Percentiles rank a stretch among this genome's conserved stretches.
These are phyloP conservation scores for Backusella tarrabulga DNA, from an alignment of 192 early-diverging fungal species.

Conservation along the genomic window DNA sequence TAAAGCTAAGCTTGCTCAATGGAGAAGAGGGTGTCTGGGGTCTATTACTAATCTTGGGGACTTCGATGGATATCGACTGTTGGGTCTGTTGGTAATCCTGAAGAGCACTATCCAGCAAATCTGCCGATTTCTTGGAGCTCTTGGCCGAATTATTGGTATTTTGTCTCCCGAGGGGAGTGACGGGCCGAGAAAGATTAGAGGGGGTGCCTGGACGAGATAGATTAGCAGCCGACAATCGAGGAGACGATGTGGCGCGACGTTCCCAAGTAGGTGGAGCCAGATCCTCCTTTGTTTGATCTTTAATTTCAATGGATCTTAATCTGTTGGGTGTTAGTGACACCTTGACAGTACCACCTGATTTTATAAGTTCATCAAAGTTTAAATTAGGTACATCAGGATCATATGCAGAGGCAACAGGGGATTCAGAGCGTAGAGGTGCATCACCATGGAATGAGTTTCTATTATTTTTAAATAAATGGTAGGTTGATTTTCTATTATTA, in stretches of 20 bases:
- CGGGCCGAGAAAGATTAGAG: neutral
- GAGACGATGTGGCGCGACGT: constrained; percentile 20
- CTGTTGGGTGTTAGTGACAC: constrained; percentile 58
- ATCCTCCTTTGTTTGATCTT: constrained; percentile 24
- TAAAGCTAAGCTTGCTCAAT: constrained; percentile 4
- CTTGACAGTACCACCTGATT: constrained; percentile 50
- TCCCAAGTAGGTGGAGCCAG: constrained; percentile 13
- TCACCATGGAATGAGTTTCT: constrained; percentile 9
- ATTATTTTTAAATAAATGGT: constrained; percentile 27
- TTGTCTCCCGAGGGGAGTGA: neutral
- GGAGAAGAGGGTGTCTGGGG: constrained; percentile 8
- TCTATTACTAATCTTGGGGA: neutral
- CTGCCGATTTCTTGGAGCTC: neutral
- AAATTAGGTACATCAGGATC: constrained; percentile 44
- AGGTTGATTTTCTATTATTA: constrained; percentile 15
- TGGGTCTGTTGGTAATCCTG: neutral
- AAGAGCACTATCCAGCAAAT: neutral
- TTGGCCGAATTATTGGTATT: neutral
- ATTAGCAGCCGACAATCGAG: constrained; percentile 7
- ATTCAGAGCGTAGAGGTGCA: constrained; percentile 11
- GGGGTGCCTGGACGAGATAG: constrained; percentile 12
- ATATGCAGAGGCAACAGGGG: constrained; percentile 19
- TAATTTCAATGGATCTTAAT: constrained; percentile 55
- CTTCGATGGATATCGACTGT: neutral
- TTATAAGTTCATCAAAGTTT: constrained; percentile 53